phyloP scores from a whole-genome alignment of 805 yeast species.

The Wickerhamiella alocasiicola region DNA sequence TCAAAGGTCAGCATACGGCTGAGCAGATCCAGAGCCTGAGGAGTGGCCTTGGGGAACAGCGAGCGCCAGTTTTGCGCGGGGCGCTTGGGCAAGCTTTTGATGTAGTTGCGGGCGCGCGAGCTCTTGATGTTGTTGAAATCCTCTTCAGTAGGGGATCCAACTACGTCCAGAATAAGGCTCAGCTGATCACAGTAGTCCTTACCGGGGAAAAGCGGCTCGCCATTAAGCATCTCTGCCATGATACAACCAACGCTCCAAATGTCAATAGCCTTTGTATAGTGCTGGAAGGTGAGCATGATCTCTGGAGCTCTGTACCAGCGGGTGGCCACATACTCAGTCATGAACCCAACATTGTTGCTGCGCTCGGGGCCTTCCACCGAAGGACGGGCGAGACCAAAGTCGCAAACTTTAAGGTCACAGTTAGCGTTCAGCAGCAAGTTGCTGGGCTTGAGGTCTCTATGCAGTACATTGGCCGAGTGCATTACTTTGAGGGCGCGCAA shows the following conservation, averaged over 20 bases:
- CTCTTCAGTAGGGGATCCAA: conserved; percentile 84
- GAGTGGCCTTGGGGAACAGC: conserved; percentile 76
- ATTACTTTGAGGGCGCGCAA: conserved; percentile 82
- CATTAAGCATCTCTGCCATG: conserved; percentile 82
- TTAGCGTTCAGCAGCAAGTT: conserved; percentile 88
- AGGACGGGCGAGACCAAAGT: conserved; percentile 92
- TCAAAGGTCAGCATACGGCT: conserved; percentile 74
- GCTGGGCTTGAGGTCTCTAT: conserved; percentile 90
- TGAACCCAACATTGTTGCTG: conserved; percentile 68
- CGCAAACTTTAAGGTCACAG: conserved; percentile 92
- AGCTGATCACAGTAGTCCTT: conserved; percentile 93
- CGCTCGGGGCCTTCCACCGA: conserved; percentile 52
- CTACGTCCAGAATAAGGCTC: conserved; percentile 68
- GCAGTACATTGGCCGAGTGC: conserved; percentile 86
- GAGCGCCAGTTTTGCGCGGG: conserved; percentile 21
- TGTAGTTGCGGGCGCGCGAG: conserved; percentile 81
- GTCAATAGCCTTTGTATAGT: conserved; percentile 92
- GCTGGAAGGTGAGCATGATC: conserved; percentile 86
- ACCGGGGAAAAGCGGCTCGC: conserved; percentile 86
- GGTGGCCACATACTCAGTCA: conserved; percentile 96
- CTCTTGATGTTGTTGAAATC: conserved; percentile 64
- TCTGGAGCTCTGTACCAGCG: conserved; percentile 99
- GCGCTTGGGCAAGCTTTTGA: conserved; percentile 65
- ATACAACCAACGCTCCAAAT: conserved; percentile 98
- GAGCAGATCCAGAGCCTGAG: conserved; percentile 70